Conservation (phyloP, 2,329 filamentous ascomycete species). For the Bimuria novae-zelandiae region DNA sequence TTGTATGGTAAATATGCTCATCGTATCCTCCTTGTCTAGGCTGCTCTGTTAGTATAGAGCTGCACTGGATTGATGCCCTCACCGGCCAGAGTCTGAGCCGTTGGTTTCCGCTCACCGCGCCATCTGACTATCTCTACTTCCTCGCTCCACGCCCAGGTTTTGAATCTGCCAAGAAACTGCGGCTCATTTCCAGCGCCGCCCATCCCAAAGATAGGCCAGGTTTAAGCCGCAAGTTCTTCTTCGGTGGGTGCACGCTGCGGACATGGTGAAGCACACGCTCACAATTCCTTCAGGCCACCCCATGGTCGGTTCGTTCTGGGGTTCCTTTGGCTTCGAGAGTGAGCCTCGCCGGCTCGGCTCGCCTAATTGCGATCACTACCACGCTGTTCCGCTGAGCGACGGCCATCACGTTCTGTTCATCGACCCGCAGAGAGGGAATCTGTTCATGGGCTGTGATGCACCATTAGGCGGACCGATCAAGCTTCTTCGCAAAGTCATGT, state of each 20-base stretch:
- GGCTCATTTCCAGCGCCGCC: slow-evolving; percentile 65
- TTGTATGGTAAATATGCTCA: background rate
- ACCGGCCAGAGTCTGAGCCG: slow-evolving; percentile 57
- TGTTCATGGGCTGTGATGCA: slow-evolving; percentile 66
- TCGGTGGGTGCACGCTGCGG: background rate
- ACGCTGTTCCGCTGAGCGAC: slow-evolving; percentile 67
- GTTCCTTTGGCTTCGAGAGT: slow-evolving; percentile 28
- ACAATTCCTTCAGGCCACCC: slow-evolving; percentile 3
- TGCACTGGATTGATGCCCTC: slow-evolving; percentile 62
- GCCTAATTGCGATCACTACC: slow-evolving; percentile 61
- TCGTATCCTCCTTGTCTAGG: slow-evolving; percentile 28
- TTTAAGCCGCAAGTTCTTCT: slow-evolving; percentile 30
- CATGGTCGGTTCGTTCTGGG: slow-evolving; percentile 25
- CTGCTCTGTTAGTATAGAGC: slow-evolving; percentile 64
- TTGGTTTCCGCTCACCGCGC: slow-evolving; percentile 60
- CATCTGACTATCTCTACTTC: slow-evolving; percentile 64
- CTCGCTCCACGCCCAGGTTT: slow-evolving; percentile 58
- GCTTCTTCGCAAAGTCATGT: slow-evolving; percentile 63
- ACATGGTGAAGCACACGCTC: background rate
- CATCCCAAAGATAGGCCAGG: slow-evolving; percentile 45
- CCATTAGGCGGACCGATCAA: slow-evolving; percentile 61
- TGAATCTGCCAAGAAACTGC: slow-evolving; percentile 61
- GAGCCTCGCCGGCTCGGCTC: slow-evolving; percentile 9
- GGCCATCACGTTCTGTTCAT: slow-evolving; percentile 68
- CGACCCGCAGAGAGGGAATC: slow-evolving; percentile 59